Conservation (phyloP, 306 rosid species). For the Alnus rubra region DNA sequence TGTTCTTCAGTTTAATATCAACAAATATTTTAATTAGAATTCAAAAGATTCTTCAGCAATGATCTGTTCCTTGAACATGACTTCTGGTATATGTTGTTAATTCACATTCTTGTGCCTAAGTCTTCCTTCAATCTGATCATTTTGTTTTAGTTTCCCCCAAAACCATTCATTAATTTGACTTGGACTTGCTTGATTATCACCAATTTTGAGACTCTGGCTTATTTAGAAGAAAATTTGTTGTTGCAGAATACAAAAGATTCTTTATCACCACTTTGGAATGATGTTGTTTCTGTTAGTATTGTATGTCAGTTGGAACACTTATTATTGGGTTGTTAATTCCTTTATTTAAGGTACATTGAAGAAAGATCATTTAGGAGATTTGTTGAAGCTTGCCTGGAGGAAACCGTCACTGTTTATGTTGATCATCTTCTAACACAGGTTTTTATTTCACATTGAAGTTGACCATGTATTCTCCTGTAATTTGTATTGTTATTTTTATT, state of each 20-base stretch:
- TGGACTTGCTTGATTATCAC: background rate
- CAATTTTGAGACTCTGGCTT: slow-evolving; percentile 4
- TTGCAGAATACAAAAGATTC: background rate
- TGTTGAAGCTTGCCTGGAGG: slow-evolving; percentile 99
- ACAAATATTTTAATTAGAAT: background rate
- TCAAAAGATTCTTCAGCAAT: background rate
- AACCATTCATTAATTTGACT: background rate
- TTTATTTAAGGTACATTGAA: slow-evolving; percentile 80
- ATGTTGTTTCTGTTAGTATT: background rate
- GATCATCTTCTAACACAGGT: slow-evolving; percentile 95
- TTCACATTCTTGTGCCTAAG: background rate
- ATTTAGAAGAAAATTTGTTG: slow-evolving; percentile 8
- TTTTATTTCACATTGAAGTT: slow-evolving; percentile 11
- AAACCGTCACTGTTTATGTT: slow-evolving; percentile 81
- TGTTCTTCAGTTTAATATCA: background rate
- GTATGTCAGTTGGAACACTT: background rate
- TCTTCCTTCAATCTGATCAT: background rate
- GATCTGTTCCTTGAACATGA: background rate
- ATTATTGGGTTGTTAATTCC: slow-evolving; percentile 19
- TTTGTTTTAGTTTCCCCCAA: slow-evolving; percentile 7
- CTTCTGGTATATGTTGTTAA: background rate
- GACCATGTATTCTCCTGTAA: slow-evolving; percentile 13
- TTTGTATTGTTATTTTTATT: slow-evolving; percentile 17
- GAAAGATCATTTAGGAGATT: slow-evolving; percentile 96
- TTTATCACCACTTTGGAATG: background rate